Percentiles rank a stretch among this genome's conserved stretches.
Evolutionary conservation across 2,329 filamentous ascomycete species (phyloP).

Genomic region (Parasarocladium wereldwijsianum): DNA sequence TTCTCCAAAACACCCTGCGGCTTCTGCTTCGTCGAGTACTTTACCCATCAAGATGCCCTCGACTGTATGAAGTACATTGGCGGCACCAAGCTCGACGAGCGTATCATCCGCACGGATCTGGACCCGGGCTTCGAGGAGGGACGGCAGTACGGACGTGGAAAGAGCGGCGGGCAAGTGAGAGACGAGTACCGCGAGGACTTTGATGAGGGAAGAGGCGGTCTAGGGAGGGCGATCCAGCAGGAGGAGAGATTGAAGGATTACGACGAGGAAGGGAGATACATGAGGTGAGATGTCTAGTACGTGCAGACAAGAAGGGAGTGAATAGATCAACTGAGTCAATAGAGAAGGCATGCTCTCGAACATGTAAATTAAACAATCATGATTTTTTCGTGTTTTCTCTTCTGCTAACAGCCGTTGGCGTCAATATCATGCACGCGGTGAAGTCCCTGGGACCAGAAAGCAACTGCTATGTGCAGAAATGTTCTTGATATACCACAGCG

Average conservation of each 20-base stretch:
- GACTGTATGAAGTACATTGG: conserved; percentile 99
- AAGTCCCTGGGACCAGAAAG: too few species aligned
- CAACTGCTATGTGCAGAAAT: too few species aligned
- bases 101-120: conserved; percentile 86
- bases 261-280: conserved; percentile 22
- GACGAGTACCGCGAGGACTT: conserved; percentile 97
- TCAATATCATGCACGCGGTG: too few species aligned
- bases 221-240: conserved; percentile 58
- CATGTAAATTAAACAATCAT: neutral
- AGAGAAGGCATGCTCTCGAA: neutral
- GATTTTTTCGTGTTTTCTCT: neutral
- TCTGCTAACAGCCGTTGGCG: too few species aligned
- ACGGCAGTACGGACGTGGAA: conserved; percentile 86
- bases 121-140: conserved; percentile 95
- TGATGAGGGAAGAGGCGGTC: conserved; percentile 83
- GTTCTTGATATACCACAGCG: too few species aligned
- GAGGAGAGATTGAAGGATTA: conserved; percentile 30
- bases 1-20: conserved; percentile 97
- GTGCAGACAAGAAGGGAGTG: conserved; percentile 4
- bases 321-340: neutral
- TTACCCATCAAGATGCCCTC: conserved; percentile 89
- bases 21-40: conserved; percentile 99
- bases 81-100: conserved; percentile 93
- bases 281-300: conserved; percentile 3
- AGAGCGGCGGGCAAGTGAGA: conserved; percentile 89